Base-by-base conservation (phyloP, 805 yeast genomes). In the Komagataella populi region DNA sequence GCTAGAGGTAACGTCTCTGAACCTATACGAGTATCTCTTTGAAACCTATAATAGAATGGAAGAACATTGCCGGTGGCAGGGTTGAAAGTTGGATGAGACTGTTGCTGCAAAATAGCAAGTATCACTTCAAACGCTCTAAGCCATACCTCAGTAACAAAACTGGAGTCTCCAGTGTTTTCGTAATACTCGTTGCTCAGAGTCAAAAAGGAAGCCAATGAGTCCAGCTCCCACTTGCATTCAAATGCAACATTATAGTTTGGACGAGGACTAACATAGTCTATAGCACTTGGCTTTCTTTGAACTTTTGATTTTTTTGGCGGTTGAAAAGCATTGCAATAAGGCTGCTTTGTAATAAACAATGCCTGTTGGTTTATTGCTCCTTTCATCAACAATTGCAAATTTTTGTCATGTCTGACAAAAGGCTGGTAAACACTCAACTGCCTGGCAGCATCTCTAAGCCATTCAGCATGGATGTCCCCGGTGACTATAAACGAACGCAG, bases 381-480 rank as follows among this genome's bases (percentile, higher is more conserved):
- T 54, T 68, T 70, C 36, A 88, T 71, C 61, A 88, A 65, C 36
- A 69, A 69, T 53, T 67, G 62, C 50, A 88, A 68, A 2, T 57
- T 53, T 1, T 62, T 56, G 58, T 87, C 93, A 50, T 73, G 60
- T 45, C 67, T 66, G 12, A 81, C 66, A 20, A 87, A 70, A 6
- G 79, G 78, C 58, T 83, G 81, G 63, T 87, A 89, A 2, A 85
- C 86, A 3, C 87, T 76, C 48, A 88, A 66, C 61, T 88, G 96
- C 57, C 93, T 70, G 0, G 95, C 87, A 1, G 95, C 81, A 64
- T 88, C 96, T 50, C 96, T 68, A 49, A 88, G 68, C 96, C 96
- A 88, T 64, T 88, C 96, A 2, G 96, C 96, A 63, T 87, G 89
- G 52, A 88, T 88, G 61, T 88, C 96, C 7, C 96, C 96, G 0